Conservation (phyloP, 441 rosid genomes). For the Erodium moschatum region DNA sequence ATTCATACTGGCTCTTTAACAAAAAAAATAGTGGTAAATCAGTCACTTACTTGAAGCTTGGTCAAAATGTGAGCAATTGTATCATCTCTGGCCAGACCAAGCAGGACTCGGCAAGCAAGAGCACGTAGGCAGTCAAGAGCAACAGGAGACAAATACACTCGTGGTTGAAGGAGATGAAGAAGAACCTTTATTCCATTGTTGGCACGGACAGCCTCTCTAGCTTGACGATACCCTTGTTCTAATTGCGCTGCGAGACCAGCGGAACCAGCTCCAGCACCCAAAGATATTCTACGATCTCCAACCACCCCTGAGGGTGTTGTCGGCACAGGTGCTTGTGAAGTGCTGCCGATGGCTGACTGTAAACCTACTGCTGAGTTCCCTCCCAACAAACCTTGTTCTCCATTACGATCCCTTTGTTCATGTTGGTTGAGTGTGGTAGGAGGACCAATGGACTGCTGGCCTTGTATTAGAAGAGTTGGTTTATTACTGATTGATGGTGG, state of each 20-base stretch:
- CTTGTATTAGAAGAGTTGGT: conserved; percentile 53
- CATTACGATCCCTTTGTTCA: conserved; percentile 53
- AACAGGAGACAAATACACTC: conserved; percentile 81
- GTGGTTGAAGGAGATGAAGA: conserved; percentile 88
- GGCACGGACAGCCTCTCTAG: conserved; percentile 91
- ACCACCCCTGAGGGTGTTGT: conserved; percentile 78
- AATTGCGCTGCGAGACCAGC: conserved; percentile 98
- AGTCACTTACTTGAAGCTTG: conserved; percentile 71
- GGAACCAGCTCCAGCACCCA: conserved; percentile 92
- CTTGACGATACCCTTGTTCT: conserved; percentile 94
- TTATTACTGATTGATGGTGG: conserved; percentile 97
- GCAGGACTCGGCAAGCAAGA: conserved; percentile 88
- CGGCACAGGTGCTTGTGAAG: conserved; percentile 55
- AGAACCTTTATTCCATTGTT: conserved; percentile 97
- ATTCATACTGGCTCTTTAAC: too few species aligned
- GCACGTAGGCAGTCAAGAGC: conserved; percentile 91
- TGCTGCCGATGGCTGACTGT: conserved; percentile 35
- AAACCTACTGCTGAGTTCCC: conserved; percentile 28
- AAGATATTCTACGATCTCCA: conserved; percentile 88
- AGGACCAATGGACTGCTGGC: conserved; percentile 35
- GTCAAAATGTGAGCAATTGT: conserved; percentile 94
- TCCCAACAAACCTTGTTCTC: conserved; percentile 41
- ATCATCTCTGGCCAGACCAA: conserved; percentile 97
- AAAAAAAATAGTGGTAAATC: background rate
- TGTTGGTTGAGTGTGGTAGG: conserved; percentile 35